phyloP scores from a whole-genome alignment of 106 monocot species.

The Vanilla planifolia region DNA sequence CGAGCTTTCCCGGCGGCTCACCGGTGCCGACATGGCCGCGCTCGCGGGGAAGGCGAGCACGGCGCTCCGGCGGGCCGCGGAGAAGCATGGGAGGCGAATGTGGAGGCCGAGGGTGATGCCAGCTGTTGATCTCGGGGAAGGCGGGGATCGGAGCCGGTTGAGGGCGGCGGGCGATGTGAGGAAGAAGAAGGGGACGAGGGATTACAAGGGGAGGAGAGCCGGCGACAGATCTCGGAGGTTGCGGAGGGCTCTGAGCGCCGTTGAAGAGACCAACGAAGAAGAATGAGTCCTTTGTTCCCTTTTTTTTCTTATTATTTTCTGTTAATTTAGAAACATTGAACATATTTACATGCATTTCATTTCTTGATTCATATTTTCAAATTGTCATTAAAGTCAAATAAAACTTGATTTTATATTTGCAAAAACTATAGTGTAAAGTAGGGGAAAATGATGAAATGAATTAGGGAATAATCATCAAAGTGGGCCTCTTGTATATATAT shows the following conservation, averaged over 20 bases:
- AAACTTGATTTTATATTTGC: not conserved
- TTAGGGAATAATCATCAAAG: too few species aligned
- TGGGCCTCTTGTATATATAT: too few species aligned
- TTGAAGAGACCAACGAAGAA: not conserved
- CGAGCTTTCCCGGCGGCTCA: not conserved
- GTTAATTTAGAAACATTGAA: not conserved
- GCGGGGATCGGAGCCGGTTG: not conserved
- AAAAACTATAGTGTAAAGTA: not conserved
- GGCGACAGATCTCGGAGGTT: too few species aligned
- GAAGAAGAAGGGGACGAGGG: not conserved
- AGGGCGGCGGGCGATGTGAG: not conserved
- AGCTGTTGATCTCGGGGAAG: not conserved
- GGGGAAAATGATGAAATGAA: too few species aligned
- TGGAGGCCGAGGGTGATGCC: constrained; percentile 2
- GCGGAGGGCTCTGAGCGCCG: not conserved
- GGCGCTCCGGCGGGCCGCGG: constrained; percentile 3
- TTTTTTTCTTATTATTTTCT: not conserved
- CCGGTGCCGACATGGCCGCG: constrained; percentile 13
- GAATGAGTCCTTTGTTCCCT: not conserved
- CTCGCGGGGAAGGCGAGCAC: constrained; percentile 11
- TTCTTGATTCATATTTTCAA: too few species aligned
- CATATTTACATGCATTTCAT: not conserved
- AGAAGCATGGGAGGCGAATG: not conserved
- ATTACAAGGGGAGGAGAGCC: not conserved
- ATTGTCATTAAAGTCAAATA: not conserved